Percentiles rank a stretch among this genome's conserved stretches.
Conservation (phyloP, 805 yeast genomes). For the Candida insectalens region DNA sequence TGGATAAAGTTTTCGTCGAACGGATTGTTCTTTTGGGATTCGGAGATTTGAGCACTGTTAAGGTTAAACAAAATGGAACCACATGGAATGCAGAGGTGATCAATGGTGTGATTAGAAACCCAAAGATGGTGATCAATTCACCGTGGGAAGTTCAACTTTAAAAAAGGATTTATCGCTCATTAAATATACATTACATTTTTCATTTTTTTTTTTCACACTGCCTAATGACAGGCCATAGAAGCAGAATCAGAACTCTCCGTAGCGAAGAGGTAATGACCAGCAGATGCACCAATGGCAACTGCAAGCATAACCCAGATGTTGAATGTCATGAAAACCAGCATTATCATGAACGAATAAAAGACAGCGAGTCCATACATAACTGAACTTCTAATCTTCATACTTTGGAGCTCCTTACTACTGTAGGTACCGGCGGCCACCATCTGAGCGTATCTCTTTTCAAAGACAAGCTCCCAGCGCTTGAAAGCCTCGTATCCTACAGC, state of each 20-base stretch:
- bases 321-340: conserved; percentile 40
- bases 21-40: conserved; percentile 41
- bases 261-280: conserved; percentile 27
- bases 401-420: conserved; percentile 10
- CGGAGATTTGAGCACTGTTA: conserved; percentile 11
- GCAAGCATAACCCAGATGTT: conserved; percentile 37
- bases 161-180: too few relatives aligned
- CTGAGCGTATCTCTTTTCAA: conserved; percentile 14
- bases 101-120: conserved; percentile 34
- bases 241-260: conserved; percentile 8
- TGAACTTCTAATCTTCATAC: conserved; percentile 20
- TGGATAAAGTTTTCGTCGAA: conserved; percentile 38
- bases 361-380: conserved; percentile 30
- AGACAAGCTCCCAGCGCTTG: conserved; percentile 16
- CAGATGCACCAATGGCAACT: conserved; percentile 30
- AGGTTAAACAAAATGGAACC: conserved; percentile 29
- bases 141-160: conserved; percentile 32
- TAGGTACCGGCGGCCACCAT: conserved; percentile 4
- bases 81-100: conserved; percentile 26
- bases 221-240: conserved; percentile 20
- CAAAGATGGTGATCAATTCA: conserved; percentile 33
- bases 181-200: too few relatives aligned
- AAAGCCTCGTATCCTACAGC: conserved; percentile 29
- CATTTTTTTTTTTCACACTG: too few relatives aligned
- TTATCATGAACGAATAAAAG: conserved; percentile 34